These are phyloP conservation scores for Oryza brachyantha DNA, from an alignment of 176 grass and related monocot genomes.

Conservation along the genomic window DNA sequence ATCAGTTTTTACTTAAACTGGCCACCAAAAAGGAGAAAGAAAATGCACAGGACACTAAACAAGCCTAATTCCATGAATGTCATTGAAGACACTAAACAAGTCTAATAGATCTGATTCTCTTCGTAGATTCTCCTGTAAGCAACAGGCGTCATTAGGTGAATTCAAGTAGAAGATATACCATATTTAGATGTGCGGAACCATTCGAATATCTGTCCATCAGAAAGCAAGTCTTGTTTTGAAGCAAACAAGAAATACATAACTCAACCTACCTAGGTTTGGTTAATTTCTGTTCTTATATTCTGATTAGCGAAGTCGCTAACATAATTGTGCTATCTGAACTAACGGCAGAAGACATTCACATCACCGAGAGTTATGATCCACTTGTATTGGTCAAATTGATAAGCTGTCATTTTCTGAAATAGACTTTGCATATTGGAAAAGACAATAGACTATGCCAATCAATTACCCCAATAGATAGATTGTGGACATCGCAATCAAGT, in stretches of 20 bases:
- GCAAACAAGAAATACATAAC: neutral
- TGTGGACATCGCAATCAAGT: neutral
- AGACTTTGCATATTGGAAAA: neutral
- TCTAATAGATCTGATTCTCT: no score
- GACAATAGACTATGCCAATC: neutral
- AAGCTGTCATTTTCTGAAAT: slow-evolving; percentile 29
- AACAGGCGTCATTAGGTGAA: neutral
- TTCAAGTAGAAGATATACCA: neutral
- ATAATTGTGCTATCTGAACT: neutral
- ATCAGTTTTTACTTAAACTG: no score
- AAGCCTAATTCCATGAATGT: no score
- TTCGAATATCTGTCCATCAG: neutral
- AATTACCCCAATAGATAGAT: slow-evolving; percentile 2
- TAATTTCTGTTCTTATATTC: neutral
- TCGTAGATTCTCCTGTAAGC: neutral
- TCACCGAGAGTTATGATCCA: neutral
- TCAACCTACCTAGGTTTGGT: neutral
- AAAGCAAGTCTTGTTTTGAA: neutral
- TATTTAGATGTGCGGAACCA: neutral
- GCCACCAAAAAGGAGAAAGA: no score
- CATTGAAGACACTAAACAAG: no score
- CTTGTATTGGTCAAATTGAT: slow-evolving; percentile 13
- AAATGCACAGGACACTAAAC: no score
- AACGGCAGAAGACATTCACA: neutral
- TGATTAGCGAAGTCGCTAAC: neutral